These are phyloP conservation scores for Leccinum rimulosum DNA, from an alignment of 768 basidiomycete genomes.

Conservation along the genomic window DNA sequence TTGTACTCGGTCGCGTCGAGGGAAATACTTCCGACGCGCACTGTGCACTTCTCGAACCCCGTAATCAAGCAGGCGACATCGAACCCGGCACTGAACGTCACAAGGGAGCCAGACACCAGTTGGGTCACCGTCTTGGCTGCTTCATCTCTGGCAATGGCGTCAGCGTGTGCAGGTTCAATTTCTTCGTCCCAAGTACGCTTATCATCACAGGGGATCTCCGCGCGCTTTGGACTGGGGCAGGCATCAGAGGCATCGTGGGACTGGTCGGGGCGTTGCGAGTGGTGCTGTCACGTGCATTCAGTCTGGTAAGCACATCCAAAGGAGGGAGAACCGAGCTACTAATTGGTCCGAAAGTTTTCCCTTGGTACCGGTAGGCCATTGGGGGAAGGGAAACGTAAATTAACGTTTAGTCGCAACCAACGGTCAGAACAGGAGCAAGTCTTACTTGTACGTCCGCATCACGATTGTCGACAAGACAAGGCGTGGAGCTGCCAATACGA, in stretches of 20 bases:
- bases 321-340: not conserved
- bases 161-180: conserved; percentile 2
- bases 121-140: conserved; percentile 42
- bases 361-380: conserved; percentile 1
- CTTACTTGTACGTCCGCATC: conserved; percentile 9
- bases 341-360: not conserved
- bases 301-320: not conserved
- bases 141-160: conserved; percentile 31
- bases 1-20: conserved; percentile 37
- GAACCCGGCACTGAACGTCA: conserved; percentile 50
- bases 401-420: not conserved
- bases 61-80: conserved; percentile 43
- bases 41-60: conserved; percentile 51
- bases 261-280: not conserved
- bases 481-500: too few species aligned
- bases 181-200: not conserved
- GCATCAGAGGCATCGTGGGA: conserved; percentile 12
- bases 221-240: conserved; percentile 22
- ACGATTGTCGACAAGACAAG: conserved; percentile 11
- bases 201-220: conserved; percentile 16
- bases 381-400: not conserved
- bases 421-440: not conserved
- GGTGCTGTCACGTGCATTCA: not conserved
- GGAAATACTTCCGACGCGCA: conserved; percentile 48
- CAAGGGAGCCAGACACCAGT: conserved; percentile 46